Percentiles rank a stretch among this genome's conserved stretches.
phyloP scores from a whole-genome alignment of 805 yeast species.

The Yamadazyma nakazawae region DNA sequence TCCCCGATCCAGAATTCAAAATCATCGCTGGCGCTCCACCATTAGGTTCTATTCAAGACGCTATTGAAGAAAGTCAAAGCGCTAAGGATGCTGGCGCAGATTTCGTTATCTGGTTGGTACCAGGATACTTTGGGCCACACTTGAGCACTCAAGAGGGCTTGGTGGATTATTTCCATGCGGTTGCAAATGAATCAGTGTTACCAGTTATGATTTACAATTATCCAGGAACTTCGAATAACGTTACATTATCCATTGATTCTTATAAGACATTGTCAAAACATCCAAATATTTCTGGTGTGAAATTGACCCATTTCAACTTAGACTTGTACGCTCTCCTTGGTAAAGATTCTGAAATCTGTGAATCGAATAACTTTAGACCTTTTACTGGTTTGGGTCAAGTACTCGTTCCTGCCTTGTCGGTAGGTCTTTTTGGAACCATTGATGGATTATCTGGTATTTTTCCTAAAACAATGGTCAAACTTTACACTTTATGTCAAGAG shows the following conservation, averaged over 20 bases:
- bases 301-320: slow-evolving; percentile 25
- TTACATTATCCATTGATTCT: slow-evolving; percentile 22
- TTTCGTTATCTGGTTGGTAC: slow-evolving; percentile 28
- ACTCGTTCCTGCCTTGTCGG: slow-evolving; percentile 22
- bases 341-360: slow-evolving; percentile 11
- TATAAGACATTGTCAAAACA: slow-evolving; percentile 24
- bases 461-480: slow-evolving; percentile 20
- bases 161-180: slow-evolving; percentile 24
- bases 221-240: slow-evolving; percentile 36
- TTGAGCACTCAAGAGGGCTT: slow-evolving; percentile 31
- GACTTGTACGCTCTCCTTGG: slow-evolving; percentile 20
- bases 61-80: slow-evolving; percentile 21
- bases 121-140: slow-evolving; percentile 34
- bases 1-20: slow-evolving; percentile 28
- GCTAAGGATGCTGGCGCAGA: slow-evolving; percentile 34
- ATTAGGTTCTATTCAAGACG: slow-evolving; percentile 23
- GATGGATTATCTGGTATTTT: slow-evolving; percentile 24
- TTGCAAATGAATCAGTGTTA: slow-evolving; percentile 29
- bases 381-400: slow-evolving; percentile 27
- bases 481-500: slow-evolving; percentile 15
- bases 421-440: slow-evolving; percentile 22
- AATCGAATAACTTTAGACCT: slow-evolving; percentile 18
- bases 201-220: slow-evolving; percentile 37
- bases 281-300: slow-evolving; percentile 34
- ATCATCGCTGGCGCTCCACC: slow-evolving; percentile 33